Evolutionary conservation across 129 eudicot genomes (phyloP).

Genomic region (Deinandra increscens): DNA sequence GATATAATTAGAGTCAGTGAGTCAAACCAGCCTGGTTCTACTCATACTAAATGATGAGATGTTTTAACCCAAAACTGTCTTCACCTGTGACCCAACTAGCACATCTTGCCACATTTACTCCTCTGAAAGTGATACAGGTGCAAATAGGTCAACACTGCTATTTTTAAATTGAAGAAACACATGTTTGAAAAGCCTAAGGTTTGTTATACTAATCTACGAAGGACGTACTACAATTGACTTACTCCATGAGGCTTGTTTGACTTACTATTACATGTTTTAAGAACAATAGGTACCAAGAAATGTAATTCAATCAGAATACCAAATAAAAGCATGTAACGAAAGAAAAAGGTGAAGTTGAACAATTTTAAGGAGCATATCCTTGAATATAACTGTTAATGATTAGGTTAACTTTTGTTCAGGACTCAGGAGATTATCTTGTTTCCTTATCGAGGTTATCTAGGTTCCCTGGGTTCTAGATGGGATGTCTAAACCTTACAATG

Average conservation of each 20-base stretch:
- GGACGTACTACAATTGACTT: background rate
- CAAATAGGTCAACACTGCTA: background rate
- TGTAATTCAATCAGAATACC: background rate
- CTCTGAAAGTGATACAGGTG: background rate
- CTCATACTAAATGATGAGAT: background rate
- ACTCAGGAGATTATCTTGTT: background rate
- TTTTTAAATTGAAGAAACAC: background rate
- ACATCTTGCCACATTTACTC: too few relatives aligned
- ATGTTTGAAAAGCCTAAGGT: background rate
- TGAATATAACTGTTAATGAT: background rate
- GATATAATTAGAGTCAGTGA: background rate
- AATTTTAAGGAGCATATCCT: background rate
- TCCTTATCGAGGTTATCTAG: background rate
- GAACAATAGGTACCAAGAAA: background rate
- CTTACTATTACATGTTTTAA: background rate
- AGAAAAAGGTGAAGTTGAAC: background rate
- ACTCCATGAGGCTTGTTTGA: background rate
- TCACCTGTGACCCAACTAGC: background rate
- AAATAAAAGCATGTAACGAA: background rate
- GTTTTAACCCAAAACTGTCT: background rate
- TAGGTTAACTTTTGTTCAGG: background rate
- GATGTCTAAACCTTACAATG: background rate
- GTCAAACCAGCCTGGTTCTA: background rate
- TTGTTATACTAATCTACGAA: background rate
- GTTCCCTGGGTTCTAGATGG: background rate